Conservation (phyloP, 352 stramenopile genomes). For the Phytopythium cucurbitacearum region DNA sequence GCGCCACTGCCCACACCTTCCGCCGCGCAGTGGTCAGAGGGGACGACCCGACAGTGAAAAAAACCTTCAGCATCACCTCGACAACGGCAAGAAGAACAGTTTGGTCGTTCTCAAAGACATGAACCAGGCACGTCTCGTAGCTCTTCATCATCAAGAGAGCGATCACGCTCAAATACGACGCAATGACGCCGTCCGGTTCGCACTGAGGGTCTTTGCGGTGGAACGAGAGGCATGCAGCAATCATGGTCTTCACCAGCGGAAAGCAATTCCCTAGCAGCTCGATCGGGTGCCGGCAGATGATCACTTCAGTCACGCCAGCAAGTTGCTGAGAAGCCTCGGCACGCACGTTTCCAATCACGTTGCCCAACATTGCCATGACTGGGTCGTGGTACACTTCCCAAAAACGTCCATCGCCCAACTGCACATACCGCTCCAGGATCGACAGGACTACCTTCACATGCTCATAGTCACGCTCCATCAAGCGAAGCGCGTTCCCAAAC, state of each 20-base stretch:
- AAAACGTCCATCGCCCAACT: conserved; percentile 47
- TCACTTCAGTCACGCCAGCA: conserved; percentile 37
- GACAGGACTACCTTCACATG: conserved; percentile 54
- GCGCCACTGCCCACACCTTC: conserved; percentile 65
- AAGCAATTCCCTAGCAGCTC: conserved; percentile 34
- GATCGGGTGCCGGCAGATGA: conserved; percentile 25
- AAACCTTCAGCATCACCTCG: conserved; percentile 65
- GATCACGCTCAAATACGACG: conserved; percentile 58
- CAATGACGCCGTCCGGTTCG: conserved; percentile 57
- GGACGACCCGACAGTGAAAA: conserved; percentile 61
- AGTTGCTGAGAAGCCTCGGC: conserved; percentile 61
- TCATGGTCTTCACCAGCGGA: conserved; percentile 36
- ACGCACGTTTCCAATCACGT: conserved; percentile 65
- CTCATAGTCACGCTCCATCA: conserved; percentile 80
- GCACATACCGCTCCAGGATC: conserved; percentile 65
- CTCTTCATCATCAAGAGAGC: conserved; percentile 44
- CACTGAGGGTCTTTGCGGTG: conserved; percentile 24
- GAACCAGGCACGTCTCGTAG: conserved; percentile 37
- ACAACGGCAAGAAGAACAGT: conserved; percentile 33
- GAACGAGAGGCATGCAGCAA: conserved; percentile 42
- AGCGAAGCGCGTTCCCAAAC: conserved; percentile 51
- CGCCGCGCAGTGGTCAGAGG: conserved; percentile 48
- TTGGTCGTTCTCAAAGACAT: conserved; percentile 37
- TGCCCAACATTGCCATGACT: conserved; percentile 33
- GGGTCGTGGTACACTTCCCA: conserved; percentile 59